Percentiles rank a stretch among this genome's conserved stretches.
These are phyloP conservation scores for Ballota nigra DNA, from an alignment of 257 asterid genomes.

Conservation along the genomic window DNA sequence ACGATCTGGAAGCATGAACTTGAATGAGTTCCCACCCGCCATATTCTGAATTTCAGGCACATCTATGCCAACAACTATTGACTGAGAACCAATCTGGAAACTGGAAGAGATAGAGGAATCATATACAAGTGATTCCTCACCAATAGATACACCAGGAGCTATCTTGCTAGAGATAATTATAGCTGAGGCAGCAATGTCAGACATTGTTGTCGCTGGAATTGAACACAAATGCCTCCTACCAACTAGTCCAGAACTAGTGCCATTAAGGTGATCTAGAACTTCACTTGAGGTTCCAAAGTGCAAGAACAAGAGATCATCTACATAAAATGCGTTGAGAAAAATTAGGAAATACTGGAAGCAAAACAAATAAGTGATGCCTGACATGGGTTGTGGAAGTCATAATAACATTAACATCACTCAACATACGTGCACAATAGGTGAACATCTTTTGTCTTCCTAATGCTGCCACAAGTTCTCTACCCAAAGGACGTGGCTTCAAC, in stretches of 20 bases:
- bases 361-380: constrained; percentile 2
- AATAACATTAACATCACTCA: too few species aligned
- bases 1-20: constrained; percentile 92
- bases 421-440: constrained; percentile 96
- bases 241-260: constrained; percentile 75
- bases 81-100: constrained; percentile 86
- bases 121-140: constrained; percentile 86
- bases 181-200: constrained; percentile 91
- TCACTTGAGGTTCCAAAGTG: constrained; percentile 98
- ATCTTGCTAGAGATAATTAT: constrained; percentile 81
- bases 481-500: constrained; percentile 77
- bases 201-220: constrained; percentile 80
- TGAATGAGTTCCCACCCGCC: constrained; percentile 39
- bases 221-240: constrained; percentile 96
- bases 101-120: constrained; percentile 74
- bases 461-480: constrained; percentile 64
- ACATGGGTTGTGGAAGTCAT: neutral
- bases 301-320: constrained; percentile 86
- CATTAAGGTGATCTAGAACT: constrained; percentile 89
- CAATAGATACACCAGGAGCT: constrained; percentile 80
- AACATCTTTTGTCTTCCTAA: constrained; percentile 78
- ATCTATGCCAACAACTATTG: constrained; percentile 78
- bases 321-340: constrained; percentile 17
- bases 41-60: constrained; percentile 41
- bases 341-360: constrained; percentile 10